These are phyloP conservation scores for Meyerozyma athensensis DNA, from an alignment of 1,139 yeast species.

Conservation along the genomic window DNA sequence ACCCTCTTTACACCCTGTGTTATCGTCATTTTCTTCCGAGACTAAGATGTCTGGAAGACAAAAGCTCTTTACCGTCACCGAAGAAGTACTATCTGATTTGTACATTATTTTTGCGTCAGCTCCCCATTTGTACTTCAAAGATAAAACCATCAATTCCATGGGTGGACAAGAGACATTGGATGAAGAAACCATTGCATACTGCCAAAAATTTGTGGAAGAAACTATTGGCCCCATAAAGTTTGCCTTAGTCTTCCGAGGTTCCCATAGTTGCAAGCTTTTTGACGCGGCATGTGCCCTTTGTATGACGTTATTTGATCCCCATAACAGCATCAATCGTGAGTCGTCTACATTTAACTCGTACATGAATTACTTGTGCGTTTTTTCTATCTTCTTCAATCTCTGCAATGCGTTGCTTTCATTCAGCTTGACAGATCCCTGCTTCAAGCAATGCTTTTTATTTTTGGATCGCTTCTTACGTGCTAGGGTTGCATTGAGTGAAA, in stretches of 20 bases:
- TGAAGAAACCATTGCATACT: conserved; percentile 7
- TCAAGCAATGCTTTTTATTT: conserved; percentile 35
- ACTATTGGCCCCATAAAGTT: conserved; percentile 28
- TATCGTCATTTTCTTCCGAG: conserved; percentile 1
- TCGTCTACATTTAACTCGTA: conserved; percentile 22
- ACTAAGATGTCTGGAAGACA: background rate
- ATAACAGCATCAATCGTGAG: conserved; percentile 15
- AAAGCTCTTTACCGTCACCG: conserved; percentile 18
- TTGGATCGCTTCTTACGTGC: conserved; percentile 27
- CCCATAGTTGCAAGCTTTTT: conserved; percentile 21
- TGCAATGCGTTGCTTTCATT: conserved; percentile 36
- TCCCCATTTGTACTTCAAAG: conserved; percentile 36
- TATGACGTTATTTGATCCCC: conserved; percentile 24
- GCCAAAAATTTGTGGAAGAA: conserved; percentile 24
- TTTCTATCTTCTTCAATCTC: conserved; percentile 29
- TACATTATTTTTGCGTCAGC: conserved; percentile 30
- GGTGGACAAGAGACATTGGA: conserved; percentile 12
- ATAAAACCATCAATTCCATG: conserved; percentile 21
- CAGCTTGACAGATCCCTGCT: conserved; percentile 32
- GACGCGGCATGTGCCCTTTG: conserved; percentile 35
- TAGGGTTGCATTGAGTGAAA: conserved; percentile 20
- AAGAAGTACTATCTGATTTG: conserved; percentile 33
- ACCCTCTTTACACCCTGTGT: background rate
- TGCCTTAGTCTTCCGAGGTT: conserved; percentile 26
- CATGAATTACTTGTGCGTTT: conserved; percentile 28